These are phyloP conservation scores for Pterocarpus macrocarpus DNA, from an alignment of 306 rosid genomes.

Conservation along the genomic window DNA sequence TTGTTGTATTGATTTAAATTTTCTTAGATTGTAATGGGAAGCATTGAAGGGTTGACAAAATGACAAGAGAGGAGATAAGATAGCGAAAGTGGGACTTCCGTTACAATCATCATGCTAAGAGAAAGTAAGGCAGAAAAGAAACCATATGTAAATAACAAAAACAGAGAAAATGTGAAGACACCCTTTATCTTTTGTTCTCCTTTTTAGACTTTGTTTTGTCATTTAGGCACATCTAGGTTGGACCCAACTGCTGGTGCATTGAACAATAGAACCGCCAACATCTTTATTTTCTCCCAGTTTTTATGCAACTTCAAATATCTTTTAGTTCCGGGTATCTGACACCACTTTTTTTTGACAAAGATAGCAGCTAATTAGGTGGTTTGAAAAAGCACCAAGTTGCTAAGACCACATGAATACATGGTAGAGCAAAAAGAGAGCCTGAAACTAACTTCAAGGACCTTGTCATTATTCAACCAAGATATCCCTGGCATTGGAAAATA, in stretches of 20 bases:
- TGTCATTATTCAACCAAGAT: constrained; percentile 21
- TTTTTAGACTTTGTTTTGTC: constrained; percentile 61
- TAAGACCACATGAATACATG: constrained; percentile 5
- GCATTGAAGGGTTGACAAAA: constrained; percentile 51
- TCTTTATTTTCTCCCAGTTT: constrained; percentile 28
- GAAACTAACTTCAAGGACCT: constrained; percentile 23
- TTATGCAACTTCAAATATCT: constrained; percentile 48
- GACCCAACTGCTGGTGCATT: constrained; percentile 57
- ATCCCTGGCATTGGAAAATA: neutral
- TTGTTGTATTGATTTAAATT: constrained; percentile 14
- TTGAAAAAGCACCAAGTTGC: constrained; percentile 41
- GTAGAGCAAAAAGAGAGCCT: constrained; percentile 16
- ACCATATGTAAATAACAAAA: constrained; percentile 49
- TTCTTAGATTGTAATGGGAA: constrained; percentile 38
- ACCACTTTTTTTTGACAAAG: constrained; percentile 43
- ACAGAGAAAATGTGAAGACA: constrained; percentile 66
- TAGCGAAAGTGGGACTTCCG: constrained; percentile 54
- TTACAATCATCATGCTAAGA: constrained; percentile 51
- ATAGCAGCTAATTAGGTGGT: constrained; percentile 41
- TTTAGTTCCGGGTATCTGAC: constrained; percentile 10
- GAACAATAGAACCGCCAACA: constrained; percentile 51
- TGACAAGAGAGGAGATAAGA: constrained; percentile 51
- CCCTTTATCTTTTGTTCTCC: constrained; percentile 46
- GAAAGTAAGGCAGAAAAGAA: constrained; percentile 55
- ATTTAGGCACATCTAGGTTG: constrained; percentile 53